These are phyloP conservation scores for Rachicladosporium sp. DNA, from an alignment of 2,329 filamentous ascomycete genomes.

Conservation along the genomic window DNA sequence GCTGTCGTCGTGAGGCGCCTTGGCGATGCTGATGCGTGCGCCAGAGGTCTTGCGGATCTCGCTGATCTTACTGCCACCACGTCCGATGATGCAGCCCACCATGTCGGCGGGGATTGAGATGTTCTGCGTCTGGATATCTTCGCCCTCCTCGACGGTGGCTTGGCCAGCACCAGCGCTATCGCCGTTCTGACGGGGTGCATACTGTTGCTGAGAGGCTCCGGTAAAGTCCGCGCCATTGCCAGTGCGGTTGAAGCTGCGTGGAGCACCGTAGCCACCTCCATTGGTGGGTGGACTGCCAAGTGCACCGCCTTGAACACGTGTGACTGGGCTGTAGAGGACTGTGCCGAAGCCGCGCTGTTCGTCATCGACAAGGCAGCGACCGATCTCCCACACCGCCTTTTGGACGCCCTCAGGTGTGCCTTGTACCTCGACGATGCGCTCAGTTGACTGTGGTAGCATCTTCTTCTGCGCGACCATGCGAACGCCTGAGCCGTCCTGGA, in stretches of 20 bases:
- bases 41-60: constrained; percentile 96
- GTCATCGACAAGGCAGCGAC: constrained; percentile 95
- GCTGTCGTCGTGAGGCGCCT: constrained; percentile 91
- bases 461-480: constrained; percentile 99
- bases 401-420: constrained; percentile 91
- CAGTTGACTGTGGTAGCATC: constrained; percentile 97
- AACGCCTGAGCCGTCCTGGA: constrained; percentile 90
- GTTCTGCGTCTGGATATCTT: constrained; percentile 97
- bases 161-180: constrained; percentile 70
- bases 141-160: constrained; percentile 87
- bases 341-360: constrained; percentile 96
- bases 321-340: constrained; percentile 91
- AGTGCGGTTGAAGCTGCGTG: constrained; percentile 72
- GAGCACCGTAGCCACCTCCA: constrained; percentile 35
- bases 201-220: constrained; percentile 57
- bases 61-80: constrained; percentile 90
- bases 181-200: constrained; percentile 55
- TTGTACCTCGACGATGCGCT: constrained; percentile 94
- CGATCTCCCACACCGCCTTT: constrained; percentile 95
- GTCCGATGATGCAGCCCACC: constrained; percentile 98
- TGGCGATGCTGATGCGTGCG: constrained; percentile 94
- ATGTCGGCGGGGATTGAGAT: constrained; percentile 99
- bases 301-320: constrained; percentile 62
- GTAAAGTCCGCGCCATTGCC: constrained; percentile 97
- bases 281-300: constrained; percentile 40